Evolutionary conservation across 148 eudicot species (phyloP), one percentile per base, ranked within the genome.

Genomic region (Amaranthus palmeri): DNA sequence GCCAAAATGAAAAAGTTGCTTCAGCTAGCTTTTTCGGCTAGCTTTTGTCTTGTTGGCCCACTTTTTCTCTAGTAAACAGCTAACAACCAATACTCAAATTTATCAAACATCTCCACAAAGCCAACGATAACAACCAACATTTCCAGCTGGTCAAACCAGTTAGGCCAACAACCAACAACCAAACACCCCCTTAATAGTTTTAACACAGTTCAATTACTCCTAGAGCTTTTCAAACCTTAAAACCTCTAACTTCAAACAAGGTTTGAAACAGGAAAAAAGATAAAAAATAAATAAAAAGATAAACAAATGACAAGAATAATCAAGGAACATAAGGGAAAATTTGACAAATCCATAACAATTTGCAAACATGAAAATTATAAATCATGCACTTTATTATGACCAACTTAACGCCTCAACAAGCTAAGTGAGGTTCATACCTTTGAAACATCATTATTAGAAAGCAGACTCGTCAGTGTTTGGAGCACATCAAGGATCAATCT

Each of bases 401-500:
- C 48, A 15, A 75, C 52, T 50, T 15, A 43, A 66, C 72, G 49
- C 53, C 5, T 36, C 44, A 62, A 66, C 60, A 54, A 61, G 76
- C 45, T 59, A 53, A 14, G 11, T 53, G 75, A 65, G 69, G 54
- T 47, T 25, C 41, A 47, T 81, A 96, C 99, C 99, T 96, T 96
- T 49, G 97, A 96, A 49, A 74, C 75, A 81, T 92, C 90, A 82
- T 96, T 88, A 67, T 80, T 80, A 17, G 86, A 68, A 72, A 96
- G 93, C 78, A 96, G 82, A 82, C 82, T 78, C 59, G 92, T 88
- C 69, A 96, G 87, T 57, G 97, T 96, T 77, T 85, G 85, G 36
- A 96, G 89, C 60, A 96, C 99, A 84, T 84, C 83, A 72, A 96
- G 74, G 71, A 87, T 95, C 86, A 96, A 77, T 76, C 85, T 86